Evolutionary conservation across 1,284 basidiomycete genomes (phyloP).

Genomic region (Fomitopsis betulina): DNA sequence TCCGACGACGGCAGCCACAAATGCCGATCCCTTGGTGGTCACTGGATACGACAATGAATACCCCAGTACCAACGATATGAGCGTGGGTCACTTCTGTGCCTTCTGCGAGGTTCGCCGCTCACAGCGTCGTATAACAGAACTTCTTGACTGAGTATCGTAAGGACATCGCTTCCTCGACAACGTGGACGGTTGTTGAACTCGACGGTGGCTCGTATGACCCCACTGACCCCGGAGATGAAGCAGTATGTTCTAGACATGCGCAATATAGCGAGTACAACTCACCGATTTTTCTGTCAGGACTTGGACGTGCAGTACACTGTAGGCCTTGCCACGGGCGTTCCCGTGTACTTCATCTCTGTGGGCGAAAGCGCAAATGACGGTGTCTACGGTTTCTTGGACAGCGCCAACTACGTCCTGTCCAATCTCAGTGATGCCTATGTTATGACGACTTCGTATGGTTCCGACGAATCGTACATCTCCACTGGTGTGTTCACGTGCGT

Average conservation of each 20-base stretch:
- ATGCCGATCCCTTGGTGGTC: too few relatives aligned
- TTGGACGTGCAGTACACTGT: constrained; percentile 42
- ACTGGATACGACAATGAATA: too few relatives aligned
- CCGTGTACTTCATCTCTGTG: constrained; percentile 38
- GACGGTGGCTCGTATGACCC: constrained; percentile 16
- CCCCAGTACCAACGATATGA: too few relatives aligned
- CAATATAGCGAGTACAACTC: too few relatives aligned
- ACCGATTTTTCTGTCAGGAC: constrained; percentile 25
- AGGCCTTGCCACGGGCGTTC: constrained; percentile 16
- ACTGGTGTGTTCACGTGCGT: constrained; percentile 50
- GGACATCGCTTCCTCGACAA: constrained; percentile 34
- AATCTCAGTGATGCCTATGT: constrained; percentile 39
- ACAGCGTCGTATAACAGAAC: constrained; percentile 26
- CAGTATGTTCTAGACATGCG: constrained; percentile 8
- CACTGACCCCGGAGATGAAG: constrained; percentile 13
- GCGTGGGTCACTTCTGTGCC: too few relatives aligned
- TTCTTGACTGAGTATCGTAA: constrained; percentile 46
- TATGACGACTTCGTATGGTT: constrained; percentile 39
- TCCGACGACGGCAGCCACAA: too few relatives aligned
- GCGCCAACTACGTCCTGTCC: constrained; percentile 24
- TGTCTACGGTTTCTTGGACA: constrained; percentile 21
- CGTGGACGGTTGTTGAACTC: constrained; percentile 7
- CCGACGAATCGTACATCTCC: constrained; percentile 20
- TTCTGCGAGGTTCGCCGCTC: constrained; percentile 15
- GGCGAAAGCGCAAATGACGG: constrained; percentile 28